phyloP scores from a whole-genome alignment of 2,329 filamentous ascomycete genomes.

The Sporothrix brasiliensis region DNA sequence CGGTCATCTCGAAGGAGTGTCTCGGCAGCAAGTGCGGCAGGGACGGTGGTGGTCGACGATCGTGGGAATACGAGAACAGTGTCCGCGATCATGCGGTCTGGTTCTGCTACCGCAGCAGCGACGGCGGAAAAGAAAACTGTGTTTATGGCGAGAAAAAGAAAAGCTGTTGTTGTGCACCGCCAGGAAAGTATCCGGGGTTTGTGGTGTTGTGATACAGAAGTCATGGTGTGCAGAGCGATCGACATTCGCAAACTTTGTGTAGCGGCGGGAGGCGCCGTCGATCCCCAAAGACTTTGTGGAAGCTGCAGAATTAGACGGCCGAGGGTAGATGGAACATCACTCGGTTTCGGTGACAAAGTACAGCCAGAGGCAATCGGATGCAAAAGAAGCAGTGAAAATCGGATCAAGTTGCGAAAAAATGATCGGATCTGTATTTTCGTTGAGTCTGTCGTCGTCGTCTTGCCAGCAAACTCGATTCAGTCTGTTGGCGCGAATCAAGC shows the following conservation, averaged over 20 bases:
- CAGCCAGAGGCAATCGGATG: not conserved
- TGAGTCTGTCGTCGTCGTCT: not conserved
- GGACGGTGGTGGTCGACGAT: constrained; percentile 33
- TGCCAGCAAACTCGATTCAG: not conserved
- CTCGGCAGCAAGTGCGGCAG: constrained; percentile 38
- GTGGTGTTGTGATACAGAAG: constrained; percentile 32
- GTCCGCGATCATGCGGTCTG: constrained; percentile 24
- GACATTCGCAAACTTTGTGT: constrained; percentile 20
- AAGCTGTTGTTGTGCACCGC: constrained; percentile 33
- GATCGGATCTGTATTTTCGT: not conserved
- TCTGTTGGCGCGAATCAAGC: not conserved
- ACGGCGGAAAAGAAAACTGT: constrained; percentile 37
- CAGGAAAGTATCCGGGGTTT: constrained; percentile 40
- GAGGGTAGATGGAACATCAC: constrained; percentile 27
- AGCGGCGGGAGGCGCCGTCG: constrained; percentile 30
- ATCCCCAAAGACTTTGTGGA: constrained; percentile 27
- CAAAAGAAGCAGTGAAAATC: not conserved
- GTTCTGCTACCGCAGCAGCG: constrained; percentile 21
- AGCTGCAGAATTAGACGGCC: constrained; percentile 22
- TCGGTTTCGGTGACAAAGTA: not conserved
- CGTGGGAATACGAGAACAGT: constrained; percentile 35
- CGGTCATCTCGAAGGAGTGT: constrained; percentile 46
- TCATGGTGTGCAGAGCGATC: constrained; percentile 30
- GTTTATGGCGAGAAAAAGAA: constrained; percentile 39
- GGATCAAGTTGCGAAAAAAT: not conserved